Evolutionary conservation across 139 green algal genomes (phyloP).

Genomic region (Micractinium sp.): DNA sequence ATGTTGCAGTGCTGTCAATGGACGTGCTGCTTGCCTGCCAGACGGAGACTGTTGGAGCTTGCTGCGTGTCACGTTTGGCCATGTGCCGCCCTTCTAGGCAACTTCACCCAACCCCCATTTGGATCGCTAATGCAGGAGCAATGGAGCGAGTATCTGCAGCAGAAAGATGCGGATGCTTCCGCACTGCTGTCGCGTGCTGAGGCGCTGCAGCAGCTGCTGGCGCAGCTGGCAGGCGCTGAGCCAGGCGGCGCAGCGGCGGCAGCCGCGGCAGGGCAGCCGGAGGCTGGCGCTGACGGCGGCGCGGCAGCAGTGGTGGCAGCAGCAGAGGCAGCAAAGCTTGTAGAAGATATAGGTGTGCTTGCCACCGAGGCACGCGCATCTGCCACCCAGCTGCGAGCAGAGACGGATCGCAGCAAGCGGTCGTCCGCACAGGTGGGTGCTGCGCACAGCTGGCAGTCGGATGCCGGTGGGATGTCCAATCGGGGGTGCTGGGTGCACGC

Average conservation of each 20-base stretch:
- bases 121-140: conserved; percentile 61
- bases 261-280: background rate
- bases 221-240: background rate
- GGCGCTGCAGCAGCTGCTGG: conserved; percentile 39
- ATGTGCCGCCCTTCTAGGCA: no score
- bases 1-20: no score
- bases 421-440: conserved; percentile 54
- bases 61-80: no score
- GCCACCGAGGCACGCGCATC: conserved; percentile 61
- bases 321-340: conserved; percentile 38
- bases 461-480: background rate
- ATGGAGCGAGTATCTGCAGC: conserved; percentile 76
- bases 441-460: background rate
- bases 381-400: conserved; percentile 54
- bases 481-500: no score
- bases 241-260: background rate
- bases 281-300: background rate
- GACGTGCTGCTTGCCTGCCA: no score
- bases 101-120: no score
- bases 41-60: no score
- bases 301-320: background rate
- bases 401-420: conserved; percentile 73
- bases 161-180: conserved; percentile 57
- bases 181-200: conserved; percentile 50
- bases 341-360: conserved; percentile 41